Evolutionary conservation across 352 stramenopile species (phyloP).

Genomic region (Pythium myriotylum): DNA sequence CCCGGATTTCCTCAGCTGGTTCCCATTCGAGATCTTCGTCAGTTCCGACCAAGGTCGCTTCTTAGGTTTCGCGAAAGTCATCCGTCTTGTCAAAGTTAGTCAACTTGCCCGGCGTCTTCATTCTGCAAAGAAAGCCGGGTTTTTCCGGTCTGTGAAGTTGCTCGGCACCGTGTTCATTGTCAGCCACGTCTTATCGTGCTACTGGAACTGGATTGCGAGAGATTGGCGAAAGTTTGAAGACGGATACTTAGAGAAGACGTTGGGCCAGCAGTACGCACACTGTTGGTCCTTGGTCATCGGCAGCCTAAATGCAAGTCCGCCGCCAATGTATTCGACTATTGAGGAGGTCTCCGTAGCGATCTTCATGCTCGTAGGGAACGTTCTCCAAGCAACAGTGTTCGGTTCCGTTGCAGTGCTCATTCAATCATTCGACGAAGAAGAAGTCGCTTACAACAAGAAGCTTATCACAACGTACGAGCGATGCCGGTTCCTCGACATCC

Average conservation of each 20-base stretch:
- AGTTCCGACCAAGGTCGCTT: constrained; percentile 40
- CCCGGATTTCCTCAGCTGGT: constrained; percentile 69
- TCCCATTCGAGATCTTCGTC: constrained; percentile 60
- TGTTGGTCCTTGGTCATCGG: constrained; percentile 67
- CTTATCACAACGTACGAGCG: constrained; percentile 67
- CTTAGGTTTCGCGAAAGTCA: constrained; percentile 69
- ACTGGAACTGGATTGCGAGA: constrained; percentile 58
- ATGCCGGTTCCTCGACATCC: constrained; percentile 70
- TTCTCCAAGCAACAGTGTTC: constrained; percentile 72
- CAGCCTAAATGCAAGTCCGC: constrained; percentile 64
- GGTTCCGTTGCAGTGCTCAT: constrained; percentile 68
- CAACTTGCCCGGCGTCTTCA: constrained; percentile 57
- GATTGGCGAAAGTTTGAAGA: constrained; percentile 47
- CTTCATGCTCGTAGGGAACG: constrained; percentile 76
- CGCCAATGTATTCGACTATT: constrained; percentile 48
- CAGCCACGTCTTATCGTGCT: constrained; percentile 64
- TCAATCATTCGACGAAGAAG: constrained; percentile 70
- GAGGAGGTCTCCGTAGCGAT: constrained; percentile 62
- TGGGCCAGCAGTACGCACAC: constrained; percentile 51
- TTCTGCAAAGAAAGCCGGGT: constrained; percentile 65
- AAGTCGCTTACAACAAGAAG: constrained; percentile 78
- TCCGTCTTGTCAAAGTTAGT: constrained; percentile 68
- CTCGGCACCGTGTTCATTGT: constrained; percentile 60
- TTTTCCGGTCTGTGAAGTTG: constrained; percentile 57
- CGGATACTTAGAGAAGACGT: constrained; percentile 27